A percentile compares a stretch with the other conserved stretches of the same genome.
Conservation (phyloP, 768 basidiomycete species). For the Mycena belliarum region DNA sequence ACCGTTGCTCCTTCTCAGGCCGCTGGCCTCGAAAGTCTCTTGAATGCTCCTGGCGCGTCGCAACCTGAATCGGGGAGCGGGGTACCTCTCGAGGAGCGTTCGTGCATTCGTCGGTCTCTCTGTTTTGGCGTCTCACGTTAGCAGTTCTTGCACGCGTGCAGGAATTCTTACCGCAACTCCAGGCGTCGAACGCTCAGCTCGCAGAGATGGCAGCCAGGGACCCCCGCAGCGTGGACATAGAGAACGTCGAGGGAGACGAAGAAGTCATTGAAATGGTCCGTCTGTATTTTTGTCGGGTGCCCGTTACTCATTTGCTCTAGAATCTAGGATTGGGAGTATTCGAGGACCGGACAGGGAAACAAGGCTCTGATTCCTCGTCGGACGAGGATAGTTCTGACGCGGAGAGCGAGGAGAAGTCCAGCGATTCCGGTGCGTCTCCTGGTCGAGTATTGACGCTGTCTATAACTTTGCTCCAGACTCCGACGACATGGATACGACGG, state of each 20-base stretch:
- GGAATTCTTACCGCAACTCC: slow-evolving; percentile 49
- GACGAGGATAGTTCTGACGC: not conserved
- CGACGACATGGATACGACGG: not conserved
- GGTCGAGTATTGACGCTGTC: not conserved
- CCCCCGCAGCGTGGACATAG: slow-evolving; percentile 49
- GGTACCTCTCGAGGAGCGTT: slow-evolving; percentile 5
- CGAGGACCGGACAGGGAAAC: slow-evolving; percentile 24
- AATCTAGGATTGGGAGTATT: slow-evolving; percentile 46
- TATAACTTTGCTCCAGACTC: not conserved
- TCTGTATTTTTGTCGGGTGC: not conserved
- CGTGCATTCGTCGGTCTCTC: not conserved
- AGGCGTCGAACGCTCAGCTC: slow-evolving; percentile 47
- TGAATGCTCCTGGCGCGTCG: not conserved
- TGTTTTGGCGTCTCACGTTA: not conserved
- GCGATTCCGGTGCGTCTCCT: not conserved
- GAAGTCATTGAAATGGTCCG: slow-evolving; percentile 47
- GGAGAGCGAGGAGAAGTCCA: not conserved
- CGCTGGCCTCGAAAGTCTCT: not conserved
- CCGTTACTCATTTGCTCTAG: slow-evolving; percentile 21
- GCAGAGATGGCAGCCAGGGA: slow-evolving; percentile 30
- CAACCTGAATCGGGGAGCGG: not conserved
- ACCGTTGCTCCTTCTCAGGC: not conserved
- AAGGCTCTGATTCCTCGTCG: not conserved
- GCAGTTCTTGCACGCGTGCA: slow-evolving; percentile 49
- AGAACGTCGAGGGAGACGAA: slow-evolving; percentile 38